Evolutionary conservation across 2,329 filamentous ascomycete species (phyloP), one percentile per base, ranked within the genome.

Genomic region (Aspergillus neotritici): DNA sequence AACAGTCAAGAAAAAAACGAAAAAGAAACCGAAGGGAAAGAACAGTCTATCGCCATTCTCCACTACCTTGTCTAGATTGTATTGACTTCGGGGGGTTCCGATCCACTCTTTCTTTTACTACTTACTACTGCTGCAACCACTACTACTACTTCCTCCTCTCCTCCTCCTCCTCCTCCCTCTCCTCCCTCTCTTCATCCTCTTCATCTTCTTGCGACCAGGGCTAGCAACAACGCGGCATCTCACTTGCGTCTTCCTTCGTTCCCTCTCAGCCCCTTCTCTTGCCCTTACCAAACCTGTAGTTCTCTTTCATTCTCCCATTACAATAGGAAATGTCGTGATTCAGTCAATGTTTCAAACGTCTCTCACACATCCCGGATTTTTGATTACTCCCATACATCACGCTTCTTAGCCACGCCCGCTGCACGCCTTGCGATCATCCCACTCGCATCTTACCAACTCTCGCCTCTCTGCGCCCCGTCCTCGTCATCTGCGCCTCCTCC

Each of bases 1-100:
- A n/a, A n/a, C n/a, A n/a, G n/a, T n/a, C n/a, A n/a, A n/a, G n/a
- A n/a, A 25, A 25, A 8, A 8, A 25, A 25, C 7, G 21, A 25
- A 25, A 25, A 25, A 25, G 21, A 25, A 25, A 25, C 2, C 21
- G 7, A 25, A 25, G 21, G 4, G 21, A 25, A 9, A 25, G 21
- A 25, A 25, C 21, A 25, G 21, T 25, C 21, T 25, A 25, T 25
- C 21, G 21, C 21, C 6, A 9, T 25, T 25, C 46, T 41, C 51
- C 51, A 53, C 51, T 41, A 47, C 41, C 43, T 31, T 32, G 40
- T 43, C 43, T 33, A 40, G 47, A 39, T 42, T 25, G 40, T 47
- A 31, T 45, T 53, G 43, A 47, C 47, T 47, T 54, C 50, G 51
- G 51, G 51, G 47, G 42, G 44, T 38, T 47, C 48, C 41, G 50